Evolutionary conservation across 805 yeast species (phyloP), one percentile per base, ranked within the genome.

Genomic region (Metschnikowia kunwiensis): DNA sequence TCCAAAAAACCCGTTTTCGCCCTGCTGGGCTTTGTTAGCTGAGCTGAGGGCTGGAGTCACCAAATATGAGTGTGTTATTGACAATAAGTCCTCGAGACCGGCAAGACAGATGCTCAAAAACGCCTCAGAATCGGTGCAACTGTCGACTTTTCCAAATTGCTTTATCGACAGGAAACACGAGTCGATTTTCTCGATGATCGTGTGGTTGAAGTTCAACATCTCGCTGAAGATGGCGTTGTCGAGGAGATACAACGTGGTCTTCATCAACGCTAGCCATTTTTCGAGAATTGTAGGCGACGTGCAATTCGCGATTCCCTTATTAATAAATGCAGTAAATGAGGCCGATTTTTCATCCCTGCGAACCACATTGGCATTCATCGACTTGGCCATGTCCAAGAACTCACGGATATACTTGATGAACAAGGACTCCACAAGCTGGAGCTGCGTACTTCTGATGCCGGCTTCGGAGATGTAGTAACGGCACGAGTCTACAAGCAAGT

Each of bases 71-170:
- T 83, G 86, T 7, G 84, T 71, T 1, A 72, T 61, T 2, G 72
- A 68, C 24, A 87, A 54, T 8, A 87, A 57, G 34, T 79, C 82
- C 50, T 86, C 89, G 16, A 86, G 53, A 0, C 91, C 89, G 10
- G 71, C 71, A 54, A 32, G 75, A 53, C 43, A 77, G 57, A 22
- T 78, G 59, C 40, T 73, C 61, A 52, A 68, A 60, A 56, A 57
- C 1, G 67, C 52, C 8, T 74, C 77, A 5, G 74, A 68, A 33
- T 64, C 62, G 9, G 47, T 43, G 8, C 49, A 38, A 2, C 43
- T 44, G 11, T 42, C 41, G 14, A 49, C 36, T 3, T 38, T 30
- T 7, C 46, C 39, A 26, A 49, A 50, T 1, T 24, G 34, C 18
- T 53, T 49, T 7, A 67, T 44, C 7, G 43, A 44, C 1, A 46